A percentile compares a stretch with the other conserved stretches of the same genome.
Evolutionary conservation across 805 yeast species (phyloP).

Genomic region (Wickerhamiella alocasiicola): DNA sequence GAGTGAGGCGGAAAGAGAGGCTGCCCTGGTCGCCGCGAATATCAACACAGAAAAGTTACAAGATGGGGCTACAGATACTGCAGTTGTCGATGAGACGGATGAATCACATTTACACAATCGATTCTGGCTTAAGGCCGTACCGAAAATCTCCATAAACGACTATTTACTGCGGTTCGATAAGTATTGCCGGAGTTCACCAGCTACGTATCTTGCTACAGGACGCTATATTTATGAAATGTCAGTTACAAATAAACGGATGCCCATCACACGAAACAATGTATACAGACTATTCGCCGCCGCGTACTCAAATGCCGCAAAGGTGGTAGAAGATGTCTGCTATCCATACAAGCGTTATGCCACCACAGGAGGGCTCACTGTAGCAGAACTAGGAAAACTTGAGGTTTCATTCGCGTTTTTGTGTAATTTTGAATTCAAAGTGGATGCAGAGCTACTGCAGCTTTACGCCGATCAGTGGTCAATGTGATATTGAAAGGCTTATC

Average conservation of each 20-base stretch:
- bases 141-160: conserved; percentile 23
- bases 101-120: conserved; percentile 14
- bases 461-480: neutral
- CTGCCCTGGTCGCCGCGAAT: conserved; percentile 8
- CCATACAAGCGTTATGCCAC: conserved; percentile 36
- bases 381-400: conserved; percentile 38
- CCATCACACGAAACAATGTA: conserved; percentile 29
- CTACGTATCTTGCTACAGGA: conserved; percentile 30
- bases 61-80: conserved; percentile 3
- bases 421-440: conserved; percentile 39
- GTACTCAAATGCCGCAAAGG: conserved; percentile 35
- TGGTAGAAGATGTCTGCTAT: conserved; percentile 37
- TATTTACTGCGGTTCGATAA: conserved; percentile 29
- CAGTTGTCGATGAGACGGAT: conserved; percentile 7
- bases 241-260: conserved; percentile 23
- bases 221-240: conserved; percentile 27
- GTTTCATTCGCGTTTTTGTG: conserved; percentile 38
- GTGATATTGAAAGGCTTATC: neutral
- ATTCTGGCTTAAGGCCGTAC: conserved; percentile 22
- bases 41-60: neutral
- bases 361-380: conserved; percentile 35
- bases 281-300: conserved; percentile 36
- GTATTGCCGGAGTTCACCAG: conserved; percentile 30
- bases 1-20: conserved; percentile 12
- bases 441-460: conserved; percentile 19